These are phyloP conservation scores for Irpex lacteus DNA, from an alignment of 1,284 basidiomycete species.

Conservation along the genomic window DNA sequence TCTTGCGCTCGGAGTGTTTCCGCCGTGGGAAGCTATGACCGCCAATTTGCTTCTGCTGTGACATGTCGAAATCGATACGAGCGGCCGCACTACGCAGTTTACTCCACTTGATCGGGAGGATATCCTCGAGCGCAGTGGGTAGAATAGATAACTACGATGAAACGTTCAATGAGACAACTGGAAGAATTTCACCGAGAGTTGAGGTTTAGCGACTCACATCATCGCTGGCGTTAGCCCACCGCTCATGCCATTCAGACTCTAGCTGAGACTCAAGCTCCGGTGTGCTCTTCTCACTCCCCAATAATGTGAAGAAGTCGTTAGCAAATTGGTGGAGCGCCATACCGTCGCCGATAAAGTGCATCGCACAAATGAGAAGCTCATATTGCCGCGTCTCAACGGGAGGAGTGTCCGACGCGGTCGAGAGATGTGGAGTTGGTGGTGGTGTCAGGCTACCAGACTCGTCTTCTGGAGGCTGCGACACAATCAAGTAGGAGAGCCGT, in stretches of 20 bases:
- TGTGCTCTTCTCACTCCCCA: constrained; percentile 42
- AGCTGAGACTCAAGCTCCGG: constrained; percentile 42
- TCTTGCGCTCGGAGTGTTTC: constrained; percentile 46
- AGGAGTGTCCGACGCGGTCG: neutral
- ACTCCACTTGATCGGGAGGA: constrained; percentile 38
- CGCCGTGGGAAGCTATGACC: constrained; percentile 63
- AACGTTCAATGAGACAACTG: constrained; percentile 10
- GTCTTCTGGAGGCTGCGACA: constrained; percentile 39
- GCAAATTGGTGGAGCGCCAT: constrained; percentile 76
- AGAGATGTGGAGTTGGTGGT: constrained; percentile 33
- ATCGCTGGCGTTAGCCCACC: constrained; percentile 30
- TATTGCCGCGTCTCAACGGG: constrained; percentile 27
- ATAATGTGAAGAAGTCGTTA: constrained; percentile 67
- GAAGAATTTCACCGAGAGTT: neutral
- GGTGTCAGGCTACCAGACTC: constrained; percentile 25
- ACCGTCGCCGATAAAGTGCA: constrained; percentile 76
- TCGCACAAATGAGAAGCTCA: constrained; percentile 63
- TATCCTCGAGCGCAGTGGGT: constrained; percentile 52
- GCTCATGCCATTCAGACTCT: constrained; percentile 44
- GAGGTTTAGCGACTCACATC: constrained; percentile 19
- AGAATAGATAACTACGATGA: constrained; percentile 33
- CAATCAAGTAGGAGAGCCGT: constrained; percentile 68
- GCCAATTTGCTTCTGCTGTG: constrained; percentile 47
- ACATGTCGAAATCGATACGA: constrained; percentile 54
- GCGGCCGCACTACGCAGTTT: constrained; percentile 43